Base-by-base conservation (phyloP, 257 asterid species). In the Scutellaria barbata region DNA sequence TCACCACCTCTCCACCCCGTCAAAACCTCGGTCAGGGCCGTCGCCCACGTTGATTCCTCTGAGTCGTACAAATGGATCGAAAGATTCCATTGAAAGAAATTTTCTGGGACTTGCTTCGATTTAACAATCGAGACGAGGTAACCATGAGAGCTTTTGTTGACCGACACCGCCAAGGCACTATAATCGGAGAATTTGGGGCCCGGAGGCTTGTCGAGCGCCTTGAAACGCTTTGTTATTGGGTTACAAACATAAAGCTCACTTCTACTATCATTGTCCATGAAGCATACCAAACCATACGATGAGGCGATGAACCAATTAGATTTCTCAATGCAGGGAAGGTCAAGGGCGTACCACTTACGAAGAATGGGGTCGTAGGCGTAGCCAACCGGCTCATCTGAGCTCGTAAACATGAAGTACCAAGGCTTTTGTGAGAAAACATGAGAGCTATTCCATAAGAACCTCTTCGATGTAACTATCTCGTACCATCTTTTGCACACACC, bases 321-420 rank as follows among this genome's bases (percentile, higher is more conserved):
- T 5, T 89, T 83, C 86, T 81, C 79, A 3, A 91, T 86, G 72
- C 84, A 80, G 11, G 99, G 99, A 73, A 94, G 95, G 55, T 89
- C 96, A 42, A 89, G 75, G 54, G 80, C 79, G 0, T 91, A 83
- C 99, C 98, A 94, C 64, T 94, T 91, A 4, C 83, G 81, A 7
- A 86, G 86, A 71, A 78, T 57, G 8, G 98, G 95, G 76, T 94
- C 97, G 10, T 88, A 94, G 5, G 95, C 86, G 69, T 82, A 89
- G 40, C 98, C 99, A 20, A 59, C 76, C 0, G 99, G 98, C 52
- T 89, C 98, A 48, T 95, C 88, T 0, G 95, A 84, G 88, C 95
- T 83, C 1, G 96, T 95, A 76, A 95, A 95, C 98, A 95, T 95
- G 74, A 92, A 95, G 77, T 95, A 95, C 98, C 97, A 92, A 2